Evolutionary conservation across 805 yeast species (phyloP).

Genomic region (Wickerhamiella galacta): DNA sequence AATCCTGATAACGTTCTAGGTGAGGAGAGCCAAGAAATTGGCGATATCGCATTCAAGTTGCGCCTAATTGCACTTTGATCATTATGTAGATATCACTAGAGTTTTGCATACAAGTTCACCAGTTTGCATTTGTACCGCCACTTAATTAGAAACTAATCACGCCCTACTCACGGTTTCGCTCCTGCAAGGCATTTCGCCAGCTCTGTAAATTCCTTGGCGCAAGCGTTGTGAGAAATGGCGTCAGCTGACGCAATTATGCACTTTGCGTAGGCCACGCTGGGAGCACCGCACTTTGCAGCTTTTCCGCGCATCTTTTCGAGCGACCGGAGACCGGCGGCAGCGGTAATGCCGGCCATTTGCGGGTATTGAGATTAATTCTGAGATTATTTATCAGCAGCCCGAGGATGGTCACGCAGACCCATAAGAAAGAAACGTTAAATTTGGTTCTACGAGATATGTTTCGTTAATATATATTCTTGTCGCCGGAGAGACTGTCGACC

Average conservation of each 20-base stretch:
- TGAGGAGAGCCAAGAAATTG: constrained; percentile 72
- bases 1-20: constrained; percentile 42
- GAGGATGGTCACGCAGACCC: too few species aligned
- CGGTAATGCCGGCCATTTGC: constrained; percentile 1
- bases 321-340: constrained; percentile 1
- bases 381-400: too few species aligned
- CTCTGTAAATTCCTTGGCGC: constrained; percentile 13
- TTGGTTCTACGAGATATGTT: too few species aligned
- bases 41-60: constrained; percentile 62
- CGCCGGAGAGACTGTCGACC: too few species aligned
- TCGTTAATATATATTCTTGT: too few species aligned
- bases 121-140: too few species aligned
- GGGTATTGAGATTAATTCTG: neutral
- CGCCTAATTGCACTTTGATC: constrained; percentile 47
- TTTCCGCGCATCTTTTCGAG: constrained; percentile 9
- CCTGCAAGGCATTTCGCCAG: constrained; percentile 11
- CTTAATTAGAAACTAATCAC: too few species aligned
- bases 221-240: constrained; percentile 8
- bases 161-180: too few species aligned
- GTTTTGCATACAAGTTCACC: too few species aligned
- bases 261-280: constrained; percentile 11
- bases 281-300: constrained; percentile 11
- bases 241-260: constrained; percentile 14
- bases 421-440: too few species aligned
- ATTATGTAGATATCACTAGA: neutral